Evolutionary conservation across 768 basidiomycete species (phyloP).

Genomic region (Suillus ampliporus): DNA sequence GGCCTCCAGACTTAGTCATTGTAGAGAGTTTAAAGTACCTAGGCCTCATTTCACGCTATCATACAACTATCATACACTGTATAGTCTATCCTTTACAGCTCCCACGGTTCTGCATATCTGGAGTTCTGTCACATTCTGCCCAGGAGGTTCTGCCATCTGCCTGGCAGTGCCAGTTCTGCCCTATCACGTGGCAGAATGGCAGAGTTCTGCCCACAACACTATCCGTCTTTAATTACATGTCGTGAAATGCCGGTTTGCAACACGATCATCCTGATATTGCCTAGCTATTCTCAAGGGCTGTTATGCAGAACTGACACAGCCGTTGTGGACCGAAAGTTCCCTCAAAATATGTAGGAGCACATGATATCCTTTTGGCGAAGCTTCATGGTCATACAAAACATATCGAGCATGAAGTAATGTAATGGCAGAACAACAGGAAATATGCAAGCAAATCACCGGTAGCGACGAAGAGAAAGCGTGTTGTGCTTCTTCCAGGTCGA

Average conservation of each 20-base stretch:
- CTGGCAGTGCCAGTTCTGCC: no score
- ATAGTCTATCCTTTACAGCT: no score
- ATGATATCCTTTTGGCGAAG: conserved; percentile 16
- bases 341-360: not conserved
- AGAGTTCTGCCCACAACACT: no score
- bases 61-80: no score
- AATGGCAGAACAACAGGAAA: conserved; percentile 14
- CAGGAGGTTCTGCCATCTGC: no score
- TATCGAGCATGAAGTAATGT: conserved; percentile 34
- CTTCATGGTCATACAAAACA: conserved; percentile 25
- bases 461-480: conserved; percentile 90
- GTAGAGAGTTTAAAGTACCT: no score
- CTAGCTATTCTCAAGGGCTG: not conserved
- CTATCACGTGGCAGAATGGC: no score
- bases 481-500: conserved; percentile 99
- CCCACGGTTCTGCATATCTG: no score
- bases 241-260: not conserved
- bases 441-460: conserved; percentile 60
- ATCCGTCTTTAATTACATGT: not conserved
- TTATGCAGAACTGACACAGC: not conserved
- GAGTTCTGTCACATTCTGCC: no score
- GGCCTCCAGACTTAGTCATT: no score
- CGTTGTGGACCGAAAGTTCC: not conserved
- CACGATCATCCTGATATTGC: not conserved
- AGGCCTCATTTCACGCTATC: no score